Evolutionary conservation across 208 protist genomes (phyloP).

Genomic region (Tritrichomonas foetus): DNA sequence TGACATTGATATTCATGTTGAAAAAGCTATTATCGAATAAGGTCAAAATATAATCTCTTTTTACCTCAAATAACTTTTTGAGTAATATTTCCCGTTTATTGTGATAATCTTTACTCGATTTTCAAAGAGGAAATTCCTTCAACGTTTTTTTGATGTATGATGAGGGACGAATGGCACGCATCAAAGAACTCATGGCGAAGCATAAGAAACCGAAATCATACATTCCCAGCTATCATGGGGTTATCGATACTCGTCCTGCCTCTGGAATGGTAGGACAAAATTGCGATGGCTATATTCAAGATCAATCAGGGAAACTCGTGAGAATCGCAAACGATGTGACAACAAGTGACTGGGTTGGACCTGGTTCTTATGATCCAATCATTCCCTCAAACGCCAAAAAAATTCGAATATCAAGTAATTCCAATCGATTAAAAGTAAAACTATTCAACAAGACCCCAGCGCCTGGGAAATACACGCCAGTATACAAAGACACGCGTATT

Average conservation of each 20-base stretch:
- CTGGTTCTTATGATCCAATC: background rate
- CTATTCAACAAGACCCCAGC: background rate
- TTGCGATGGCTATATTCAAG: background rate
- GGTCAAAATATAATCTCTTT: too few relatives aligned
- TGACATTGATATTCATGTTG: too few relatives aligned
- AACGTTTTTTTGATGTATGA: too few relatives aligned
- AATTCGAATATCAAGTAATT: background rate
- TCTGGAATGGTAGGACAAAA: background rate
- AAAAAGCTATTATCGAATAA: too few relatives aligned
- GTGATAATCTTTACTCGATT: too few relatives aligned
- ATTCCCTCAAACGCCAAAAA: background rate
- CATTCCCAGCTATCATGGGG: too few relatives aligned
- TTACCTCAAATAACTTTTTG: too few relatives aligned
- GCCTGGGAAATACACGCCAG: background rate
- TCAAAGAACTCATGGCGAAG: too few relatives aligned
- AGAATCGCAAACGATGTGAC: background rate
- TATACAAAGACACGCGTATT: background rate
- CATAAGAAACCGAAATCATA: too few relatives aligned
- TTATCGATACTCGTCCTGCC: background rate
- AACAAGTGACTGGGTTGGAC: background rate
- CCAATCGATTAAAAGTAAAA: background rate
- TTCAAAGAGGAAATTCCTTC: too few relatives aligned
- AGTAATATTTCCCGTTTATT: too few relatives aligned
- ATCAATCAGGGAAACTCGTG: background rate
- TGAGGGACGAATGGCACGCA: too few relatives aligned